Base-by-base conservation (phyloP, 768 basidiomycete genomes). In the Gautieria morchelliformis region DNA sequence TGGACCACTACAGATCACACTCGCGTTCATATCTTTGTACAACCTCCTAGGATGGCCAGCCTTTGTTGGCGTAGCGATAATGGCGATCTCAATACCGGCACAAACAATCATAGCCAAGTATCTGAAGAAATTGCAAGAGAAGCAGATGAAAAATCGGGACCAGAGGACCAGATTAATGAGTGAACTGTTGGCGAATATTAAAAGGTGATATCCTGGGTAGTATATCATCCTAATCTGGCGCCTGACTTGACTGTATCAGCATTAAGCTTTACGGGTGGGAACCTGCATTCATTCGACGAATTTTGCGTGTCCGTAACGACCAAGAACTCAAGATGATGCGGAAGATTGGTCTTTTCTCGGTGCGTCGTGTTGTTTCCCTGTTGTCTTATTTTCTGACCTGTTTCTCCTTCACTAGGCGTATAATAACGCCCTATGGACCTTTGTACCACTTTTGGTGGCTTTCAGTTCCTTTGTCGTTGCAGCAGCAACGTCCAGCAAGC, bases 201-300 rank as follows among this genome's bases (percentile, higher is more conserved):
- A 87, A 66, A 91, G 85, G 85, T 82, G 60, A 24, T 14, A 14
- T 27, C 10, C 46, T 15, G 50, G 32, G 41, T 20, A 39, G 17
- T 32, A 32, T 32, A 17, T 24, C 24, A 44, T 17, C 22, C 8
- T 30, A 2, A 11, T 19, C 2, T 5, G 10, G 12, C 45, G 2
- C 24, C 17, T 30, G 48, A 49, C 11, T 30, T 49, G 24, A 30
- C 4, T 42, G n/a, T n/a, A 24, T 2, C 58, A 89, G 88, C 61
- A 90, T 93, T 68, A 92, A 93, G 66, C 72, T 93, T 4, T 95
- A 95, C 69, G 90, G 89, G 3, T 98, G 95, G 95, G 95, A 98
- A 71, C 81, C 85, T 63, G 86, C 89, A 4, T 97, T 98, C 66
- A 78, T 89, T 30, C 77, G 84, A 51, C 84, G 83, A 56, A 78